phyloP scores from a whole-genome alignment of 2,329 filamentous ascomycete genomes.

The Aspergillus sp. region DNA sequence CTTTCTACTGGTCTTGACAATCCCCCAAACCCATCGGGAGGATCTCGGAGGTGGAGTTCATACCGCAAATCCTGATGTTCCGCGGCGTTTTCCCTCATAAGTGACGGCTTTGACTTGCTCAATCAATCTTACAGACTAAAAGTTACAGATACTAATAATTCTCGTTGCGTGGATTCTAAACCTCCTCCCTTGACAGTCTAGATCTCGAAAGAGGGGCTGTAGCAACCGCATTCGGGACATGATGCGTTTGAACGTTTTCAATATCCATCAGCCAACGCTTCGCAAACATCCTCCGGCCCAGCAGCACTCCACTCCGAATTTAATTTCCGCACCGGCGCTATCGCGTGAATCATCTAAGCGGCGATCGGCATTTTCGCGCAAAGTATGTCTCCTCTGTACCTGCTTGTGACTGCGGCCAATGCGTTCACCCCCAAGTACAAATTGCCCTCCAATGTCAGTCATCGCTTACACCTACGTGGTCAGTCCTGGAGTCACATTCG shows the following conservation, averaged over 20 bases:
- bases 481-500: background rate
- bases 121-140: too few species aligned
- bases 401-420: background rate
- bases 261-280: background rate
- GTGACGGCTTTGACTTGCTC: too few species aligned
- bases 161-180: too few species aligned
- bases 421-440: background rate
- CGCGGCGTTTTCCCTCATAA: too few species aligned
- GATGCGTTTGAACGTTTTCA: background rate
- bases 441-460: background rate
- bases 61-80: too few species aligned
- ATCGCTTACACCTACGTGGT: background rate
- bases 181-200: background rate
- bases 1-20: too few species aligned
- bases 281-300: background rate
- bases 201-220: background rate
- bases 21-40: too few species aligned
- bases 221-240: background rate
- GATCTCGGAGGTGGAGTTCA: too few species aligned
- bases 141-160: too few species aligned
- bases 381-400: background rate
- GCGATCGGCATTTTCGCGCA: constrained; percentile 1
- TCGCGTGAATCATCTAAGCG: constrained; percentile 7
- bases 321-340: constrained; percentile 10
- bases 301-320: background rate